phyloP scores from a whole-genome alignment of 306 rosid species.

The Acacia melanoxylon region DNA sequence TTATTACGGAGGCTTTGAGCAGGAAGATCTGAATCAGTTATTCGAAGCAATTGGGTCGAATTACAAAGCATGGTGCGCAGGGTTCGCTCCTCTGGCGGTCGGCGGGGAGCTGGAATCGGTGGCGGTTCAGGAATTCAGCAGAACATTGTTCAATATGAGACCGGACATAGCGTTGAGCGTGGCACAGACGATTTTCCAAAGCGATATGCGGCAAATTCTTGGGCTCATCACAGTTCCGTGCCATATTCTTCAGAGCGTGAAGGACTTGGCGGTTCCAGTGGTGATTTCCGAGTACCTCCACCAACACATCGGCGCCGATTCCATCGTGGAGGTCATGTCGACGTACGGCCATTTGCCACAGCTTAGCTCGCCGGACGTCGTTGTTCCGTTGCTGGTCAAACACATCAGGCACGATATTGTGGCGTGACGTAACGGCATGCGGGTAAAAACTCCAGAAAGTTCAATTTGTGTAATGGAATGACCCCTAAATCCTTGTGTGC shows the following conservation, averaged over 20 bases:
- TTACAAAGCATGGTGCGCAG: conserved; percentile 83
- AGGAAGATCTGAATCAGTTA: conserved; percentile 62
- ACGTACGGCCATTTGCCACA: conserved; percentile 50
- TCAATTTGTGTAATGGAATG: not conserved
- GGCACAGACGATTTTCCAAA: conserved; percentile 36
- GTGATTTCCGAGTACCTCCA: conserved; percentile 47
- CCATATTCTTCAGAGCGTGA: conserved; percentile 44
- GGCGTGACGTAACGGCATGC: not conserved
- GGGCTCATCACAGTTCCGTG: conserved; percentile 38
- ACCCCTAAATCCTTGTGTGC: not conserved
- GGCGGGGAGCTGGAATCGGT: conserved; percentile 86
- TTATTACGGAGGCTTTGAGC: conserved; percentile 80
- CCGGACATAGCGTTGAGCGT: conserved; percentile 51
- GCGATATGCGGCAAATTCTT: conserved; percentile 44
- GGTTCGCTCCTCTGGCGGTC: conserved; percentile 73
- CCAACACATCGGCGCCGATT: conserved; percentile 16
- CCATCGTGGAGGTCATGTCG: conserved; percentile 45
- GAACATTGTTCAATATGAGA: conserved; percentile 59
- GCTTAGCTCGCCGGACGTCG: conserved; percentile 41
- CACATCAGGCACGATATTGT: conserved; percentile 36
- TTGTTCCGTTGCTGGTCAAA: conserved; percentile 39
- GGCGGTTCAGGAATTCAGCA: conserved; percentile 75
- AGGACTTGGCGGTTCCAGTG: conserved; percentile 47
- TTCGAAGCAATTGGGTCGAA: conserved; percentile 63
- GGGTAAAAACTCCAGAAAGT: not conserved